A percentile compares a stretch with the other conserved stretches of the same genome.
These are phyloP conservation scores for Dactylorhiza incarnata DNA, from an alignment of 106 monocot genomes.

Conservation along the genomic window DNA sequence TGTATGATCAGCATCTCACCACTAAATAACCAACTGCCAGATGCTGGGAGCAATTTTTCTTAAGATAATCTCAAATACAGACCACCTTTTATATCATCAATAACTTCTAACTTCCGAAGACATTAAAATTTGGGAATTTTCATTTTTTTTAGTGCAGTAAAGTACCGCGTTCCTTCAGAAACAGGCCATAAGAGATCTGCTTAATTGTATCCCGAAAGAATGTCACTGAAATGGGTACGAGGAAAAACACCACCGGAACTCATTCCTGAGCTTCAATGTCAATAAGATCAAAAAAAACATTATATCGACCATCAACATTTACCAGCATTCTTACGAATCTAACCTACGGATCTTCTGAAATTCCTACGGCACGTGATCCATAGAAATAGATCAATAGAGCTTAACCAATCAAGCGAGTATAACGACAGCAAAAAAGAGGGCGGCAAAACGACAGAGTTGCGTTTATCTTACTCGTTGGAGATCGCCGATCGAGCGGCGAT, in stretches of 20 bases:
- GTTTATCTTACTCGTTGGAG: constrained; percentile 45
- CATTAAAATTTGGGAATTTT: too few relatives aligned
- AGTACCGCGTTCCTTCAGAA: too few relatives aligned
- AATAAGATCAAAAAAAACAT: neutral
- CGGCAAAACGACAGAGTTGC: neutral
- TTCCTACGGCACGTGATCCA: neutral
- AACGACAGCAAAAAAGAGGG: neutral
- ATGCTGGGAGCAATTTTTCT: too few relatives aligned
- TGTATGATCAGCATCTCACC: too few relatives aligned
- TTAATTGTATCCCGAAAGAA: neutral
- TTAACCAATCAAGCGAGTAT: neutral
- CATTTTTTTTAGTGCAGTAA: too few relatives aligned
- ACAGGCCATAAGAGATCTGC: neutral
- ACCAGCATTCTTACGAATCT: neutral
- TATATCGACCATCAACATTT: neutral
- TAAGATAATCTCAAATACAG: too few relatives aligned
- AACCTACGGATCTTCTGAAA: neutral
- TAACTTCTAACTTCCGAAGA: too few relatives aligned
- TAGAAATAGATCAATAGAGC: neutral
- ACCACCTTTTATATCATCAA: too few relatives aligned
- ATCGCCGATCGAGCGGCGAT: constrained; percentile 39
- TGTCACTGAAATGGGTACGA: neutral
- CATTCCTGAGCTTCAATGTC: neutral
- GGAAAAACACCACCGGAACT: neutral
- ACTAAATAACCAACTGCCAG: too few relatives aligned